Percentiles rank a stretch among this genome's conserved stretches.
Conservation (phyloP, 495 filamentous ascomycete species). For the Penicillium flavigenum region DNA sequence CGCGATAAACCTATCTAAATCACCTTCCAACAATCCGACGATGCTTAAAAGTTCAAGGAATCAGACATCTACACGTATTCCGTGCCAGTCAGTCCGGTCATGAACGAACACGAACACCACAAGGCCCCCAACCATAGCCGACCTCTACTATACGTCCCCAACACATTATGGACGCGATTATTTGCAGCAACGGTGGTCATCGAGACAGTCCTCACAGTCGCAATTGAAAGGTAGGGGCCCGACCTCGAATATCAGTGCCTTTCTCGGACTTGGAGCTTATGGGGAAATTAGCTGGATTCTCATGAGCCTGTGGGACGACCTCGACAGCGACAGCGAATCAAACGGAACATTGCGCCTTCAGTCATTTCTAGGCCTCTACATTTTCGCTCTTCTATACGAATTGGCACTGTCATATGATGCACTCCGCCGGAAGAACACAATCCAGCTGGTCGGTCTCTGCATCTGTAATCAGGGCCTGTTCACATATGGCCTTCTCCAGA, state of each 20-base stretch:
- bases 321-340: slow-evolving; percentile 8
- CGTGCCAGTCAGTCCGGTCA: background rate
- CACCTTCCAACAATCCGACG: background rate
- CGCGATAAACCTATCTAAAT: background rate
- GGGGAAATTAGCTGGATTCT: slow-evolving; percentile 21
- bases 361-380: slow-evolving; percentile 26
- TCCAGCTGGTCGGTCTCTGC: slow-evolving; percentile 24
- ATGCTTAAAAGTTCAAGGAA: background rate
- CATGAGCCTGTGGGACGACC: slow-evolving; percentile 19
- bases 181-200: slow-evolving; percentile 21
- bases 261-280: slow-evolving; percentile 1
- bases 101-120: slow-evolving; percentile 4
- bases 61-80: background rate
- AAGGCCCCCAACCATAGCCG: slow-evolving; percentile 8
- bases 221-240: slow-evolving; percentile 57
- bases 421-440: slow-evolving; percentile 24
- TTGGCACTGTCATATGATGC: slow-evolving; percentile 25
- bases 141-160: slow-evolving; percentile 20
- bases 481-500: slow-evolving; percentile 23
- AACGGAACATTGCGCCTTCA: slow-evolving; percentile 20
- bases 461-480: slow-evolving; percentile 25
- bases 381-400: slow-evolving; percentile 27
- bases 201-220: slow-evolving; percentile 33
- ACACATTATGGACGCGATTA: slow-evolving; percentile 24
- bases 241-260: slow-evolving; percentile 13